Conservation (phyloP, 1,284 basidiomycete species). For the Entoloma clypeatum region DNA sequence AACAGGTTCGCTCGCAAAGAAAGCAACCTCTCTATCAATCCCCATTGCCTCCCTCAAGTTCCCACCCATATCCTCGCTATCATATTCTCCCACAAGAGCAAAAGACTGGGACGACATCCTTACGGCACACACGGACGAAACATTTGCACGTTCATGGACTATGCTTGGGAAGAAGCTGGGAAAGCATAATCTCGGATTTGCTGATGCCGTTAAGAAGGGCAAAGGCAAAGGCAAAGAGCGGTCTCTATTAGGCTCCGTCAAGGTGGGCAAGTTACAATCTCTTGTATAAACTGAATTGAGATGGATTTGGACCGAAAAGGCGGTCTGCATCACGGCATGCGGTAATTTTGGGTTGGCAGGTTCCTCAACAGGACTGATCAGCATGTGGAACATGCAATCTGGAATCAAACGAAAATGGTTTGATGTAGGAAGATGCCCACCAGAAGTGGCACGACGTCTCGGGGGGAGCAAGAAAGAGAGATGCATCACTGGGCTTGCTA, state of each 20-base stretch:
- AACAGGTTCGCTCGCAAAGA: constrained; percentile 79
- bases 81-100: constrained; percentile 76
- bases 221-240: constrained; percentile 47
- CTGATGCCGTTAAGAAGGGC: constrained; percentile 39
- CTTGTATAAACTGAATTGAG: not conserved
- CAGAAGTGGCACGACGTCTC: constrained; percentile 43
- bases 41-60: constrained; percentile 81
- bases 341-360: constrained; percentile 93
- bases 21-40: constrained; percentile 77
- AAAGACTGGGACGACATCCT: constrained; percentile 99
- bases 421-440: constrained; percentile 58
- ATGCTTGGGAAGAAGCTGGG: constrained; percentile 82
- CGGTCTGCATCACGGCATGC: constrained; percentile 90
- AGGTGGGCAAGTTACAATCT: constrained; percentile 38
- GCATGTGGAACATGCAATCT: constrained; percentile 96
- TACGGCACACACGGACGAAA: constrained; percentile 82
- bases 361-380: constrained; percentile 74
- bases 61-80: constrained; percentile 72
- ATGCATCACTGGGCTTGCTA: constrained; percentile 78
- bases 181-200: constrained; percentile 60
- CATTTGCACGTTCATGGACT: constrained; percentile 81
- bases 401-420: constrained; percentile 84
- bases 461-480: constrained; percentile 51
- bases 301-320: constrained; percentile 36
- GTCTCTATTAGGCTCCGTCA: constrained; percentile 51